Percentiles rank a stretch among this genome's conserved stretches.
phyloP scores from a whole-genome alignment of 352 stramenopile species.

The Pythium insidiosum region DNA sequence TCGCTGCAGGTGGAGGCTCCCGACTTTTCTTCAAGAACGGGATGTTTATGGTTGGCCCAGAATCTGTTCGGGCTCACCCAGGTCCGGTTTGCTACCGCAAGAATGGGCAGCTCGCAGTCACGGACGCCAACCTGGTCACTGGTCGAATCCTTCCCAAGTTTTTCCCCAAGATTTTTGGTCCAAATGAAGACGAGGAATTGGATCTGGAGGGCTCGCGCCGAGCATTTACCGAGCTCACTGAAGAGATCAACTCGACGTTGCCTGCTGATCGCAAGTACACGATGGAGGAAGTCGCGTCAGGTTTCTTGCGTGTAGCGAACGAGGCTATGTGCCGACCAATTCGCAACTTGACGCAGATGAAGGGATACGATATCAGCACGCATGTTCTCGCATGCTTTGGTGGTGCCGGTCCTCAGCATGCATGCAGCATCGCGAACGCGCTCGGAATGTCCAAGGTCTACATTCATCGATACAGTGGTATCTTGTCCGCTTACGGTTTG shows the following conservation, averaged over 20 bases:
- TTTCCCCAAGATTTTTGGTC: slow-evolving; percentile 99
- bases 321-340: slow-evolving; percentile 99
- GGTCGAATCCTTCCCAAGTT: slow-evolving; percentile 95
- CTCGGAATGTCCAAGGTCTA: slow-evolving; percentile 97
- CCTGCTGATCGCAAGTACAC: slow-evolving; percentile 65
- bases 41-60: slow-evolving; percentile 97
- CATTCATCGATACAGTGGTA: slow-evolving; percentile 97
- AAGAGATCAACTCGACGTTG: slow-evolving; percentile 80
- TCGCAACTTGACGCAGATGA: slow-evolving; percentile 98
- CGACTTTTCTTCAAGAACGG: slow-evolving; percentile 95
- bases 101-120: slow-evolving; percentile 94
- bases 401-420: slow-evolving; percentile 96
- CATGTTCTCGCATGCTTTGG: slow-evolving; percentile 98
- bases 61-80: slow-evolving; percentile 95
- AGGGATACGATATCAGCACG: slow-evolving; percentile 95
- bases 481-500: slow-evolving; percentile 97
- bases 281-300: slow-evolving; percentile 94
- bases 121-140: slow-evolving; percentile 97
- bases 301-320: slow-evolving; percentile 98
- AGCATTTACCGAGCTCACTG: slow-evolving; percentile 89
- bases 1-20: slow-evolving; percentile 95
- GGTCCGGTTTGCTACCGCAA: slow-evolving; percentile 97
- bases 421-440: slow-evolving; percentile 94
- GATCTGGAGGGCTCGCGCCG: slow-evolving; percentile 90
- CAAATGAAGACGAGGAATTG: slow-evolving; percentile 94